Conservation (phyloP, 148 eudicot species). For the Salicornia ramosissima region DNA sequence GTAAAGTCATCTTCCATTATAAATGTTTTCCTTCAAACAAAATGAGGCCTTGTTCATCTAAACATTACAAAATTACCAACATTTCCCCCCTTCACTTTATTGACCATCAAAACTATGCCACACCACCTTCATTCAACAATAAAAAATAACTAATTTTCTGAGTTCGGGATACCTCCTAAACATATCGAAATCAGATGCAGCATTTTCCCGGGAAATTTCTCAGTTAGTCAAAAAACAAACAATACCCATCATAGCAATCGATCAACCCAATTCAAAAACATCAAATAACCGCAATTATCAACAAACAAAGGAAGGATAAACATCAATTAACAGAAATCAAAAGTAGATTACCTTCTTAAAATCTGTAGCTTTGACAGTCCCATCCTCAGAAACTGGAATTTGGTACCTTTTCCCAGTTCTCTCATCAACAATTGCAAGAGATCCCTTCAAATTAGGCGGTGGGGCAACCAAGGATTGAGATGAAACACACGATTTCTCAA, state of each 20-base stretch:
- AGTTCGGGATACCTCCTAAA: too few species aligned
- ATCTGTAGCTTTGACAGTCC: conserved; percentile 77
- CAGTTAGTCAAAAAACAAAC: too few species aligned
- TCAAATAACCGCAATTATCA: not conserved
- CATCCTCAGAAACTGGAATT: conserved; percentile 71
- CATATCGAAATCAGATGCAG: too few species aligned
- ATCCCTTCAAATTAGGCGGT: conserved; percentile 67
- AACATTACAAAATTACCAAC: not conserved
- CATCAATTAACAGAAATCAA: conserved; percentile 13
- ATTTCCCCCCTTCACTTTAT: too few species aligned
- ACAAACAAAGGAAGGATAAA: not conserved
- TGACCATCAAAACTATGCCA: too few species aligned
- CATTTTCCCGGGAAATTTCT: too few species aligned
- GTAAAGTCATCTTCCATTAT: too few species aligned
- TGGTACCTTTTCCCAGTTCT: conserved; percentile 75
- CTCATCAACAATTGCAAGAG: conserved; percentile 63
- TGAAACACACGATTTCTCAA: conserved; percentile 48
- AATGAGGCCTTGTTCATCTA: too few species aligned
- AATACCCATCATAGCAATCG: too few species aligned
- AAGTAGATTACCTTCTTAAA: conserved; percentile 64
- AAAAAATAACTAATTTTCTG: too few species aligned
- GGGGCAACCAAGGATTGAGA: conserved; percentile 46
- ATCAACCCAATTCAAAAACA: not conserved
- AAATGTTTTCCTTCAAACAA: too few species aligned
- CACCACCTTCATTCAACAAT: too few species aligned